Base-by-base conservation (phyloP, 176 grass and related monocot genomes). In the Oryza officinalis region DNA sequence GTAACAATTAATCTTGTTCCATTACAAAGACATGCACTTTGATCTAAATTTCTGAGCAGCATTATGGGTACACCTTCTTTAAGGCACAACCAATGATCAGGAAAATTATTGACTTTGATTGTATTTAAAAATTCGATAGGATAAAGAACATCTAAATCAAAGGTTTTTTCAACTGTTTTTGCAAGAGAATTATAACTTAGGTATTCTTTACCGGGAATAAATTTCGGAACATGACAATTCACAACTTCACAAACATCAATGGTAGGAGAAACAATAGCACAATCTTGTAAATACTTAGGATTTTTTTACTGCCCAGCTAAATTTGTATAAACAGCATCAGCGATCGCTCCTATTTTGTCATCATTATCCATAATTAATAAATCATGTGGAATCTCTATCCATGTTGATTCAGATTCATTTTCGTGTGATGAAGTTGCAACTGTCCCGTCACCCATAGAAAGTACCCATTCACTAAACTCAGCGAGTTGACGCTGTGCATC, bases 31-130 rank as follows among this genome's bases (percentile, higher is more conserved):
- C 28, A 2, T 30, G 43, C 74, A 15, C 1, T 37, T 20, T 45
- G 80, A 14, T 43, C 35, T 35, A 83, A 9, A 8, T 83, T 83
- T 40, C 80, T 20, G 0, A 81, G n/a, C 3, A 85, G 46, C 83
- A 85, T 85, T 12, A 85, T 63, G 6, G 64, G 72, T 6, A 18
- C 27, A 2, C 61, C 72, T 25, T 77, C 23, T 70, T 85, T 78
- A 5, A 85, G 47, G 7, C 14, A 8, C 9, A 85, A 7, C 17
- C 17, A 2, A 71, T 85, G 83, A 11, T 78, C 18, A 54, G 61
- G 74, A 0, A 71, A 33, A 20, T 67, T 43, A 13, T 47, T 35
- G 3, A 61, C 31, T 14, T 70, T 85, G 0, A 85, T n/a, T 2
- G 73, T 57, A 22, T 85, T 78, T 7, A 85, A 11, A 44, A 70